phyloP scores from a whole-genome alignment of 495 filamentous ascomycete genomes.

The Usnea hakonensis region DNA sequence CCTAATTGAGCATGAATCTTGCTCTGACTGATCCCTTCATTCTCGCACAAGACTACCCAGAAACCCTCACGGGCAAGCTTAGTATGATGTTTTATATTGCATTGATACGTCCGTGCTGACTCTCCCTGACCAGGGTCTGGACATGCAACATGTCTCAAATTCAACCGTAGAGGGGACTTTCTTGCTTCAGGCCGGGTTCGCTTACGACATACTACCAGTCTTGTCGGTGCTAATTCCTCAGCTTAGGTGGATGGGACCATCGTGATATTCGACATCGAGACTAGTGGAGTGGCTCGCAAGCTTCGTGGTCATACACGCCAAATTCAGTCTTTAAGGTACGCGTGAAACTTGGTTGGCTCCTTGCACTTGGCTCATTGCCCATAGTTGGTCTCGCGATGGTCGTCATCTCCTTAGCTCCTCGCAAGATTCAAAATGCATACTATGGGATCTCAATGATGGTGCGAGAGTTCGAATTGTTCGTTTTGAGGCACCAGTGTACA shows the following conservation, averaged over 20 bases:
- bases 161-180: conserved; percentile 89
- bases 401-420: conserved; percentile 90
- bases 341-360: background rate
- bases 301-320: conserved; percentile 84
- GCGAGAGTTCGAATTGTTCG: conserved; percentile 61
- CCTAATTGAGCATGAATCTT: conserved; percentile 55
- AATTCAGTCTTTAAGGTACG: conserved; percentile 69
- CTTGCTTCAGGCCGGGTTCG: conserved; percentile 80
- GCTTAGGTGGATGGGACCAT: conserved; percentile 75
- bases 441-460: conserved; percentile 85
- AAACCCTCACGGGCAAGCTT: conserved; percentile 75
- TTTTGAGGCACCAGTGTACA: conserved; percentile 89
- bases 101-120: background rate
- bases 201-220: background rate
- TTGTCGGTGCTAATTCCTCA: conserved; percentile 14
- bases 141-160: conserved; percentile 66
- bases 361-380: conserved; percentile 12
- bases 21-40: conserved; percentile 72
- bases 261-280: conserved; percentile 94
- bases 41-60: conserved; percentile 91
- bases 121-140: conserved; percentile 42
- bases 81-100: conserved; percentile 41
- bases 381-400: conserved; percentile 84
- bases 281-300: conserved; percentile 89
- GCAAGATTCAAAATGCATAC: conserved; percentile 88